Base-by-base conservation (phyloP, 2,329 filamentous ascomycete genomes). In the Trichoderma hamatum region DNA sequence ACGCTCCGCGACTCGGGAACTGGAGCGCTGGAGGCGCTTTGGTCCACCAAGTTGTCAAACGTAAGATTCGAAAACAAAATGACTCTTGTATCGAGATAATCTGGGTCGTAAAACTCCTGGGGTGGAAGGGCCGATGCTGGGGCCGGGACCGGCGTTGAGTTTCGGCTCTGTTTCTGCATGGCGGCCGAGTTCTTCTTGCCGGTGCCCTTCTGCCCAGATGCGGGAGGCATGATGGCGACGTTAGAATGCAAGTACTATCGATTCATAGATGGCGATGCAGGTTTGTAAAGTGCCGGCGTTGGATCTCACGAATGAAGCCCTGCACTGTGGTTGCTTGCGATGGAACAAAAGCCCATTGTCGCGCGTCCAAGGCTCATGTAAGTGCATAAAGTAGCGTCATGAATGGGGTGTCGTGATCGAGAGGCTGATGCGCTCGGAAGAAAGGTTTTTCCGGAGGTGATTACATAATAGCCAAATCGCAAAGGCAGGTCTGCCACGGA, bases 121-220 rank as follows among this genome's bases (percentile, higher is more conserved):
- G 85, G 83, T 2, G 86, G 86, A 49, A 88, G 83, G 78, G 74
- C 84, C 75, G 82, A 85, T 76, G 78, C 84, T 73, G 78, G 81
- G 28, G 76, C 73, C 13, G 80, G 78, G 52, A 77, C 78, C 43
- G 92, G 92, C 19, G 92, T 95, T 43, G 91, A 92, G 79, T 94
- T 94, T 76, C 92, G 90, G 77, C 91, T 94, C 74, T 90, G 91
- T 73, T 89, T 88, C 73, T 87, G 87, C 71, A 89, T 85, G 73
- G 86, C 85, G 73, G 84, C 84, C 70, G 84, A 82, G 72, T 80
- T 80, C 81, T 92, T 92, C 82, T 90, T 90, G 77, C 88, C 84
- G 30, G 87, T 88, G 69, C 88, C 88, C 75, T 89, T 88, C 75
- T 89, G 86, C 72, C 85, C 84, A 59, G 85, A 83, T 68, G 81